phyloP scores from a whole-genome alignment of 306 rosid species.

The Vigna trinervia region DNA sequence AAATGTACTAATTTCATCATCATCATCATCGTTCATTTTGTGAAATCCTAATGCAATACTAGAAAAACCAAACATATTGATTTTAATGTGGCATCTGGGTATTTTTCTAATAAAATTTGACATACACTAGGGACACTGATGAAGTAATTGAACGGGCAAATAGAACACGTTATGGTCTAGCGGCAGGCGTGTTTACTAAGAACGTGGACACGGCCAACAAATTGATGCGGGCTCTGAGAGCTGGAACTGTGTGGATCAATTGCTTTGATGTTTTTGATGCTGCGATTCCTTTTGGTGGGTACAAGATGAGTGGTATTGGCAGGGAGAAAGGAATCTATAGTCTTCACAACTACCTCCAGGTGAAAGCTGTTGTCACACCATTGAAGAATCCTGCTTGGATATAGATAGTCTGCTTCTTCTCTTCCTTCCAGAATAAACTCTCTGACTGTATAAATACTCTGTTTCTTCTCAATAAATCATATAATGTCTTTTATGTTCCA shows the following conservation, averaged over 20 bases:
- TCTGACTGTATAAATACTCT: too few species aligned
- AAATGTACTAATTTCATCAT: background rate
- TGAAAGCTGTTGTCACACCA: slow-evolving; percentile 84
- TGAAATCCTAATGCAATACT: slow-evolving; percentile 1
- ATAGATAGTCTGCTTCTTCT: slow-evolving; percentile 36
- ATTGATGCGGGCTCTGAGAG: slow-evolving; percentile 75
- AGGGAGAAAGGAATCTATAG: slow-evolving; percentile 92
- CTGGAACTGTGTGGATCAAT: slow-evolving; percentile 87
- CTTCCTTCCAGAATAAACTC: slow-evolving; percentile 29
- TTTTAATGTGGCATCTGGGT: background rate
- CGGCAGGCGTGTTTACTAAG: slow-evolving; percentile 87
- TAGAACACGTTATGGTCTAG: slow-evolving; percentile 69
- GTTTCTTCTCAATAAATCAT: too few species aligned
- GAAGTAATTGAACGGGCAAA: slow-evolving; percentile 82
- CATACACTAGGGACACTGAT: slow-evolving; percentile 60
- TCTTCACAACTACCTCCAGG: slow-evolving; percentile 82
- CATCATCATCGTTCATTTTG: background rate
- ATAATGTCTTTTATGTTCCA: too few species aligned
- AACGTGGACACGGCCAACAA: slow-evolving; percentile 69
- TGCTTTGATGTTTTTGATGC: slow-evolving; percentile 96
- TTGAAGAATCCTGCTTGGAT: slow-evolving; percentile 84
- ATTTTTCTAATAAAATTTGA: background rate
- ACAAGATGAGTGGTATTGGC: slow-evolving; percentile 93
- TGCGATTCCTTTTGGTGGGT: slow-evolving; percentile 94
- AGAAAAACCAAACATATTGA: background rate